Percentiles rank a stretch among this genome's conserved stretches.
Conservation (phyloP, 2,329 filamentous ascomycete species). For the Aureobasidium vineae region DNA sequence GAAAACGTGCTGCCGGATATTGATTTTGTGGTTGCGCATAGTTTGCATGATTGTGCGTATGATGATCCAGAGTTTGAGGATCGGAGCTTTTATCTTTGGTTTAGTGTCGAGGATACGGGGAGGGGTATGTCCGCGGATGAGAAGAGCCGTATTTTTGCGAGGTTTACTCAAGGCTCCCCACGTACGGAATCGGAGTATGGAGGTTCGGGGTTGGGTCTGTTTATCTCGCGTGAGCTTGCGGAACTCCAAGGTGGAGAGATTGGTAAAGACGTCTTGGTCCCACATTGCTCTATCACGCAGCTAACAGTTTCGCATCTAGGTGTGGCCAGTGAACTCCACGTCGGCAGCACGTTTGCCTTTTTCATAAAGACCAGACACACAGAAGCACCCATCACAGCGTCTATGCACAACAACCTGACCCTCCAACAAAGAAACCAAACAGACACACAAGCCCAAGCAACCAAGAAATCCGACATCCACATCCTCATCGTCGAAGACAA, state of each 20-base stretch:
- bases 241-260: conserved; percentile 70
- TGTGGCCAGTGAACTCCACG: conserved; percentile 57
- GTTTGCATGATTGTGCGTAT: conserved; percentile 20
- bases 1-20: conserved; percentile 39
- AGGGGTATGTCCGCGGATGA: conserved; percentile 42
- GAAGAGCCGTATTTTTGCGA: conserved; percentile 58
- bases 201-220: conserved; percentile 67
- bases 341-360: conserved; percentile 65
- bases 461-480: neutral
- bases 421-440: neutral
- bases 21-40: conserved; percentile 31
- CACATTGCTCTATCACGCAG: neutral
- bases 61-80: conserved; percentile 26
- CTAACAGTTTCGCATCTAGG: conserved; percentile 33
- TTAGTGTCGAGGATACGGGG: conserved; percentile 34
- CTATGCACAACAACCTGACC: neutral
- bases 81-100: conserved; percentile 29
- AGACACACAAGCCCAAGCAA: neutral
- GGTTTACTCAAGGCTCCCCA: conserved; percentile 66
- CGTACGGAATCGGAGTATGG: conserved; percentile 66
- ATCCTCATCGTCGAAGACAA: conserved; percentile 41
- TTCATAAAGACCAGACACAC: conserved; percentile 58
- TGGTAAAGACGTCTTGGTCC: conserved; percentile 35
- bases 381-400: neutral
- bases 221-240: conserved; percentile 65